These are phyloP conservation scores for Solanum appendiculatum DNA, from an alignment of 257 asterid species.

Conservation along the genomic window DNA sequence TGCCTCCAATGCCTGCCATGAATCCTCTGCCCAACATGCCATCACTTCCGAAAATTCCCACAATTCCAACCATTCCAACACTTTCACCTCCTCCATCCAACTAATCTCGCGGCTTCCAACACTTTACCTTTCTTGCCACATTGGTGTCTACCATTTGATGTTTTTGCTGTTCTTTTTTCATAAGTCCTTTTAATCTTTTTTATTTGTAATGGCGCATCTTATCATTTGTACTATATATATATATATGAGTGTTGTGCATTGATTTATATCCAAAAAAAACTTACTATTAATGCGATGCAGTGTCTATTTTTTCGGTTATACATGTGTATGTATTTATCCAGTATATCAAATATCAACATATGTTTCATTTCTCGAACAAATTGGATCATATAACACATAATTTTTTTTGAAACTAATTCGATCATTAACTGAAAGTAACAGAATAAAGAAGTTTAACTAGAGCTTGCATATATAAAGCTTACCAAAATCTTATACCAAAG, in stretches of 20 bases:
- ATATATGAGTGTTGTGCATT: background rate
- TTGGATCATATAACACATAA: background rate
- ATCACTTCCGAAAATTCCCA: background rate
- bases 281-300: background rate
- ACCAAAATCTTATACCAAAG: too few relatives aligned
- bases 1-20: background rate
- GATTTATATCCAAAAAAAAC: background rate
- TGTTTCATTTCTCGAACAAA: background rate
- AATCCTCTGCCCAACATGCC: background rate
- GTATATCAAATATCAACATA: background rate
- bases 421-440: background rate
- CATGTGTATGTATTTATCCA: background rate
- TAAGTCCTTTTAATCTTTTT: background rate
- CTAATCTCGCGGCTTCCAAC: background rate
- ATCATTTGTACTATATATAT: background rate
- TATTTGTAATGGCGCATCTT: background rate
- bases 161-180: background rate
- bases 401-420: background rate
- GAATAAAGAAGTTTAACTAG: background rate
- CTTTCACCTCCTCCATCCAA: constrained; percentile 1
- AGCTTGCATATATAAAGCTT: too few relatives aligned
- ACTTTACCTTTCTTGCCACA: background rate
- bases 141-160: background rate
- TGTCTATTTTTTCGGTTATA: background rate
- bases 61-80: background rate